These are phyloP conservation scores for Erodium trifolium DNA, from an alignment of 441 rosid species.

Conservation along the genomic window DNA sequence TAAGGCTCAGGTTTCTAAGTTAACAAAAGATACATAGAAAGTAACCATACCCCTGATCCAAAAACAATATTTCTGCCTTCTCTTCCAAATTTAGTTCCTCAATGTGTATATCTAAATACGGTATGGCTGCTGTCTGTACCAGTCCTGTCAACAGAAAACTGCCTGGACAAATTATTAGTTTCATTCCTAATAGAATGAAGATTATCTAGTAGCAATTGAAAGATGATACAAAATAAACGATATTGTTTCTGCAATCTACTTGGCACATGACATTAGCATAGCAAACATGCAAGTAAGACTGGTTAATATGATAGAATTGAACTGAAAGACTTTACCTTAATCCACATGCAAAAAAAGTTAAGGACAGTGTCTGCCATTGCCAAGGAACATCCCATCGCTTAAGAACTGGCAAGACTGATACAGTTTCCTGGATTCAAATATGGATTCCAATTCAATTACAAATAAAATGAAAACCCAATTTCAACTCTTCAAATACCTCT, in stretches of 20 bases:
- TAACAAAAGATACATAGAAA: background rate
- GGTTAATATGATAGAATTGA: background rate
- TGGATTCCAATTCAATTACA: background rate
- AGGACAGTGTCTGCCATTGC: conserved; percentile 77
- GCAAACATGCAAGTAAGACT: background rate
- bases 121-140: conserved; percentile 53
- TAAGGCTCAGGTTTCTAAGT: background rate
- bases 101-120: conserved; percentile 48
- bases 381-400: conserved; percentile 90
- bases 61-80: conserved; percentile 68
- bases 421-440: conserved; percentile 27
- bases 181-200: conserved; percentile 13
- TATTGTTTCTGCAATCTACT: background rate
- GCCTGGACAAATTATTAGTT: conserved; percentile 60
- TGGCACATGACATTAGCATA: background rate
- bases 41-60: conserved; percentile 63
- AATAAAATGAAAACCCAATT: too few species aligned
- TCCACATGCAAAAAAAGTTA: conserved; percentile 88
- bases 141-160: conserved; percentile 97
- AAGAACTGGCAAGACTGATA: conserved; percentile 53
- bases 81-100: conserved; percentile 70
- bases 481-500: background rate
- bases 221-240: background rate
- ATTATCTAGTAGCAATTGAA: background rate
- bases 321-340: conserved; percentile 47